Evolutionary conservation across 768 basidiomycete genomes (phyloP).

Genomic region (Tricholoma furcatifolium): DNA sequence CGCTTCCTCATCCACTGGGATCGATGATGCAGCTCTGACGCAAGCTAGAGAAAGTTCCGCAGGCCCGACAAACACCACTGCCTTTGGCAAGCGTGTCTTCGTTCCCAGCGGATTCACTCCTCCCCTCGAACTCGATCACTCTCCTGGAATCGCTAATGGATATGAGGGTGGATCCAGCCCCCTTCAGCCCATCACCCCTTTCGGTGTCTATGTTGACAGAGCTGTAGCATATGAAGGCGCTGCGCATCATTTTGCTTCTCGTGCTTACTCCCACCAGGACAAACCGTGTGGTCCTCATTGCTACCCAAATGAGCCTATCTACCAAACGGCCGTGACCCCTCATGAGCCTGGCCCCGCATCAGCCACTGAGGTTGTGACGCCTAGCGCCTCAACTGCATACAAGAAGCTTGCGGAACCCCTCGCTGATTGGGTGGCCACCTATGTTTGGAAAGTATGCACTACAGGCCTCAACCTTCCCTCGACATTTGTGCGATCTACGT

Average conservation of each 20-base stretch:
- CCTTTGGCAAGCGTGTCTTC: constrained; percentile 28
- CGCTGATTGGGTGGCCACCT: constrained; percentile 76
- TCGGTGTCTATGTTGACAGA: constrained; percentile 73
- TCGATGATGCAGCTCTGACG: constrained; percentile 28
- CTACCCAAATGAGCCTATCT: constrained; percentile 23
- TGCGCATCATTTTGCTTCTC: constrained; percentile 10
- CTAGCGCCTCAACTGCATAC: constrained; percentile 56
- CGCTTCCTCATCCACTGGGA: constrained; percentile 25
- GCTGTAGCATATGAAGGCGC: constrained; percentile 43
- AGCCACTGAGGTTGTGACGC: constrained; percentile 43
- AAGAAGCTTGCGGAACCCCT: constrained; percentile 75
- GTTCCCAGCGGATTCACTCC: constrained; percentile 57
- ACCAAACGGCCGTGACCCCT: constrained; percentile 26
- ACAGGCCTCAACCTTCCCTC: constrained; percentile 63
- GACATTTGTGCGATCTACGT: constrained; percentile 54
- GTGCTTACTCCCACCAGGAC: constrained; percentile 12
- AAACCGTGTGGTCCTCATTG: constrained; percentile 17
- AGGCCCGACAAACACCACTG: constrained; percentile 22
- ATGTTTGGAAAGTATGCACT: constrained; percentile 82
- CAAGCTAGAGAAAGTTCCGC: constrained; percentile 18
- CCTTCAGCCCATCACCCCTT: constrained; percentile 72
- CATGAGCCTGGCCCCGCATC: constrained; percentile 40
- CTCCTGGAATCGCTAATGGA: constrained; percentile 49
- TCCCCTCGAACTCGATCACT: constrained; percentile 57
- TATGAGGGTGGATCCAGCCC: constrained; percentile 66